A percentile compares a stretch with the other conserved stretches of the same genome.
Conservation (phyloP, 1,139 yeast species). For the Candida labiduridarum region DNA sequence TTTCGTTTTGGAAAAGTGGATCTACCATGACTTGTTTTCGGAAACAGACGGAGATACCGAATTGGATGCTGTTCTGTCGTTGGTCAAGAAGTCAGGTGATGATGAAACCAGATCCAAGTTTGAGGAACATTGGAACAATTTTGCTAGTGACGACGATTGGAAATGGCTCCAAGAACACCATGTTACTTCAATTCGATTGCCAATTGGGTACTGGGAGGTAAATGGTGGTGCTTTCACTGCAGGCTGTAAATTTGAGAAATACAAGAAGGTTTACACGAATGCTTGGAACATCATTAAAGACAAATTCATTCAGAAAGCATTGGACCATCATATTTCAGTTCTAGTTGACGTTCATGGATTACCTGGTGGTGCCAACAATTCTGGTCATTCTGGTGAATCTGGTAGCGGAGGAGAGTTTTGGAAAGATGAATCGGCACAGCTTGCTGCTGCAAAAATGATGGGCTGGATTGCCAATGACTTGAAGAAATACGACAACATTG, state of each 20-base stretch:
- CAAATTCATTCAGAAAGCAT: slow-evolving; percentile 58
- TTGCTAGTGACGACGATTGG: slow-evolving; percentile 76
- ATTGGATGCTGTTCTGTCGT: slow-evolving; percentile 65
- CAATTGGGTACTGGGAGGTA: slow-evolving; percentile 90
- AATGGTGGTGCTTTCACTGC: slow-evolving; percentile 60
- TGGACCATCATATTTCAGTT: slow-evolving; percentile 61
- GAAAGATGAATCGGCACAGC: slow-evolving; percentile 47
- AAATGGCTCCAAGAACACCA: slow-evolving; percentile 65
- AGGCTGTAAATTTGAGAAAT: slow-evolving; percentile 62
- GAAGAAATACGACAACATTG: slow-evolving; percentile 60
- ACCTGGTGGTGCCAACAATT: slow-evolving; percentile 90
- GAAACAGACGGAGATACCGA: slow-evolving; percentile 57
- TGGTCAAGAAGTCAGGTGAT: slow-evolving; percentile 50
- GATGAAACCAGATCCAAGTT: slow-evolving; percentile 58
- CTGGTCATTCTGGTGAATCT: slow-evolving; percentile 77
- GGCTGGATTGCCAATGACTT: slow-evolving; percentile 67
- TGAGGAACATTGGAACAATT: slow-evolving; percentile 72
- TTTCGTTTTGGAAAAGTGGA: slow-evolving; percentile 80
- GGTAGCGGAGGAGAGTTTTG: slow-evolving; percentile 65
- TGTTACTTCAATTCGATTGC: slow-evolving; percentile 79
- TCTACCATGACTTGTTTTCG: slow-evolving; percentile 60
- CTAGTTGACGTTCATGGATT: slow-evolving; percentile 85
- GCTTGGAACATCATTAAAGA: slow-evolving; percentile 69
- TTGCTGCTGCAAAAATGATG: slow-evolving; percentile 52
- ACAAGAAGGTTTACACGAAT: slow-evolving; percentile 57